phyloP scores from a whole-genome alignment of 106 monocot genomes.

The Allium cepa region DNA sequence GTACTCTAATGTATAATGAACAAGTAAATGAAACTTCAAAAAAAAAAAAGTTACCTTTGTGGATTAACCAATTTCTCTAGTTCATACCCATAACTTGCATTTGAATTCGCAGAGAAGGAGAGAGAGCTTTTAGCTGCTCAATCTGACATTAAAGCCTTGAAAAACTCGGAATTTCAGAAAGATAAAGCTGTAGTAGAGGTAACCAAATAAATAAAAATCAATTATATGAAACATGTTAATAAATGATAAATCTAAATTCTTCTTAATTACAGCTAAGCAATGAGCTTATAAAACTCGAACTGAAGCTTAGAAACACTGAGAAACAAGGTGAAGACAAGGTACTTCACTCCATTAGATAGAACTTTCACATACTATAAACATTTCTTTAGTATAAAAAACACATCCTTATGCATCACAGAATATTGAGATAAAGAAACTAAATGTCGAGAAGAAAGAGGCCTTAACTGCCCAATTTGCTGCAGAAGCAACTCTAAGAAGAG shows the following conservation, averaged over 20 bases:
- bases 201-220: background rate
- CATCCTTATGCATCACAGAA: conserved; percentile 32
- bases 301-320: conserved; percentile 21
- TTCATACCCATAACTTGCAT: no score
- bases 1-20: background rate
- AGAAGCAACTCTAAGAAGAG: conserved; percentile 61
- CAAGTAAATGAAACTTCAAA: no score
- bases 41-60: no score
- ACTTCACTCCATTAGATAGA: background rate
- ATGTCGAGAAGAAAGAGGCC: conserved; percentile 55
- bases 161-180: conserved; percentile 26
- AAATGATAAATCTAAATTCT: background rate
- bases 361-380: background rate
- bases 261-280: conserved; percentile 25
- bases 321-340: conserved; percentile 38
- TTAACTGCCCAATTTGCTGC: conserved; percentile 60
- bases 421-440: conserved; percentile 48
- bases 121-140: conserved; percentile 27
- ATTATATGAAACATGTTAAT: background rate
- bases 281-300: conserved; percentile 30
- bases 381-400: background rate
- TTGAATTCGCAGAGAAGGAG: conserved; percentile 27
- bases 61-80: no score
- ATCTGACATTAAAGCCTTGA: conserved; percentile 35
- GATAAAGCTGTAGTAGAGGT: conserved; percentile 47